Evolutionary conservation across 1,284 basidiomycete species (phyloP).

Genomic region (Cryptococcus sp.): DNA sequence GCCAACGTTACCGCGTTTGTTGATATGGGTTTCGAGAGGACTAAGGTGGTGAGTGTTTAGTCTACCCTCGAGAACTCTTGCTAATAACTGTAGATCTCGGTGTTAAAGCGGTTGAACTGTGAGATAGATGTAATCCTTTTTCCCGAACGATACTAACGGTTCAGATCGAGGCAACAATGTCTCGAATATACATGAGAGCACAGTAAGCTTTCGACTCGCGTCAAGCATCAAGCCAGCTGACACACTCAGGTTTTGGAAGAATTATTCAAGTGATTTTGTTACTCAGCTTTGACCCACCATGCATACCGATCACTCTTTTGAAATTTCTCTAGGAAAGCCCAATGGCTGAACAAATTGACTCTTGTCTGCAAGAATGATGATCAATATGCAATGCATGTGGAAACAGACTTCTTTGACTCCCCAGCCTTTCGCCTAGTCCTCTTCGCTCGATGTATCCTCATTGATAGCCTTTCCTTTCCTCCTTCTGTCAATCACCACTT

Average conservation of each 20-base stretch:
- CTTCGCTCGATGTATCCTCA: slow-evolving; percentile 19
- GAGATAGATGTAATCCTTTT: neutral
- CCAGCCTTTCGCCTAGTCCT: neutral
- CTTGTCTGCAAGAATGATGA: too few relatives aligned
- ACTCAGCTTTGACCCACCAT: too few relatives aligned
- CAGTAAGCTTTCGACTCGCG: slow-evolving; percentile 15
- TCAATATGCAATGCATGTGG: too few relatives aligned
- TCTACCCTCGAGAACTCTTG: neutral
- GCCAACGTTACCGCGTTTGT: slow-evolving; percentile 50
- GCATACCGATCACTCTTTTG: too few relatives aligned
- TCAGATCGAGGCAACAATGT: slow-evolving; percentile 54
- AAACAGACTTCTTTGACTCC: neutral
- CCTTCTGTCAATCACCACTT: slow-evolving; percentile 5
- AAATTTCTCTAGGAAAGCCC: too few relatives aligned
- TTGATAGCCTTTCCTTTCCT: slow-evolving; percentile 26
- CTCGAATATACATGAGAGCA: slow-evolving; percentile 43
- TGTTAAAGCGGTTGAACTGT: slow-evolving; percentile 83
- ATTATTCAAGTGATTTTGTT: slow-evolving; percentile 30
- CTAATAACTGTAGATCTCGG: slow-evolving; percentile 62
- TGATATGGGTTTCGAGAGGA: slow-evolving; percentile 50
- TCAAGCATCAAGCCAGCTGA: neutral
- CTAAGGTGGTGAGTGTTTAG: slow-evolving; percentile 38
- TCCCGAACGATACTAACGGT: neutral
- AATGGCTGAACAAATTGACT: too few relatives aligned
- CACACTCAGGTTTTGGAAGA: slow-evolving; percentile 42